Evolutionary conservation across 306 rosid genomes (phyloP).

Genomic region (Luffa aegyptiaca): DNA sequence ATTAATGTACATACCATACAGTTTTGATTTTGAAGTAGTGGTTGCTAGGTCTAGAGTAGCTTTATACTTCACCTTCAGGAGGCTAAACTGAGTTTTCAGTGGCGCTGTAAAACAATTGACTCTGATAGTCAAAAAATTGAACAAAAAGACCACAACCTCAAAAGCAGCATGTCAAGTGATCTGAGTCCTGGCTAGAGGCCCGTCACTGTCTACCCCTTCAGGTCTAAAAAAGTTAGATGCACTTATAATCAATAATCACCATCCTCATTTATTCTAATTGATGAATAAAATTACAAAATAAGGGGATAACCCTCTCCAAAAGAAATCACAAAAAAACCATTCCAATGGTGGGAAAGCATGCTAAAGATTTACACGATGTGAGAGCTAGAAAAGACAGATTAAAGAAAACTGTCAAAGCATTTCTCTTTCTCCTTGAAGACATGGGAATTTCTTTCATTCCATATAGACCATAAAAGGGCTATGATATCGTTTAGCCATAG

Average conservation of each 20-base stretch:
- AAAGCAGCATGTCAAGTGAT: neutral
- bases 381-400: too few relatives aligned
- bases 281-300: neutral
- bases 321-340: neutral
- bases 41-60: neutral
- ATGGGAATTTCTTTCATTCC: neutral
- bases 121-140: neutral
- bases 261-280: neutral
- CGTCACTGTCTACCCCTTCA: neutral
- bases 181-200: neutral
- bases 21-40: neutral
- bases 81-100: neutral
- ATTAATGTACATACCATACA: slow-evolving; percentile 11
- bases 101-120: neutral
- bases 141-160: neutral
- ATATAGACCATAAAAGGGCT: neutral
- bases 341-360: neutral
- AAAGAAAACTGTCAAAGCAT: neutral
- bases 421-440: too few relatives aligned
- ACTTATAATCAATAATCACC: neutral
- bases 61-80: neutral
- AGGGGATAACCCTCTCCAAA: neutral
- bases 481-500: neutral
- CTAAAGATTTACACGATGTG: too few relatives aligned
- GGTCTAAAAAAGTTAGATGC: neutral